Conservation (phyloP, 192 early-diverging fungal species). For the Spizellomyces punctatus region DNA sequence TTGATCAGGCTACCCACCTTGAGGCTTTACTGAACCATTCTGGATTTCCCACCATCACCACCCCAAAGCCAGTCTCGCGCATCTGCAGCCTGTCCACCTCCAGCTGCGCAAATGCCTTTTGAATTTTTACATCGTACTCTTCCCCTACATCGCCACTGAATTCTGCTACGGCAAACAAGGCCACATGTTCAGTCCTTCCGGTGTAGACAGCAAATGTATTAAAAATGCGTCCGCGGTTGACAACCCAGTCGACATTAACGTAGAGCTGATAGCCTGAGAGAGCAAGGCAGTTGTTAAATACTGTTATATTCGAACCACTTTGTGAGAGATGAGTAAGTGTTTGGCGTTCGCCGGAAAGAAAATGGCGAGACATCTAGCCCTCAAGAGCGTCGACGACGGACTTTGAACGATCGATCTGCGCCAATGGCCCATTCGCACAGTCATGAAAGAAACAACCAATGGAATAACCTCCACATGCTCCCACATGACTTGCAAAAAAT, state of each 20-base stretch:
- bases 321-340: background rate
- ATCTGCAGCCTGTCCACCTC: constrained; percentile 27
- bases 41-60: constrained; percentile 37
- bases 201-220: constrained; percentile 44
- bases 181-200: constrained; percentile 10
- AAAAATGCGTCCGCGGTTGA: constrained; percentile 24
- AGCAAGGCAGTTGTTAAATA: background rate
- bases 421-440: background rate
- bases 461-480: background rate
- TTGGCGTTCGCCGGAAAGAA: background rate
- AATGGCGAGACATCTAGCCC: background rate
- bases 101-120: constrained; percentile 23
- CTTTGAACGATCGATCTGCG: background rate
- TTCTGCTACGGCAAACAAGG: constrained; percentile 22
- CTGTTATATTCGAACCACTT: too few species aligned
- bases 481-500: background rate
- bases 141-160: background rate
- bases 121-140: constrained; percentile 8
- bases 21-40: constrained; percentile 32
- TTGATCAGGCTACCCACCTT: constrained; percentile 6
- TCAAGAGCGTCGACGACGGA: background rate
- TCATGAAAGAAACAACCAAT: background rate
- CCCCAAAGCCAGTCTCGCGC: constrained; percentile 25
- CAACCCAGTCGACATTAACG: constrained; percentile 31
- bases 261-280: constrained; percentile 30